phyloP scores from a whole-genome alignment of 106 monocot genomes.

The Phalaenopsis aphrodite region DNA sequence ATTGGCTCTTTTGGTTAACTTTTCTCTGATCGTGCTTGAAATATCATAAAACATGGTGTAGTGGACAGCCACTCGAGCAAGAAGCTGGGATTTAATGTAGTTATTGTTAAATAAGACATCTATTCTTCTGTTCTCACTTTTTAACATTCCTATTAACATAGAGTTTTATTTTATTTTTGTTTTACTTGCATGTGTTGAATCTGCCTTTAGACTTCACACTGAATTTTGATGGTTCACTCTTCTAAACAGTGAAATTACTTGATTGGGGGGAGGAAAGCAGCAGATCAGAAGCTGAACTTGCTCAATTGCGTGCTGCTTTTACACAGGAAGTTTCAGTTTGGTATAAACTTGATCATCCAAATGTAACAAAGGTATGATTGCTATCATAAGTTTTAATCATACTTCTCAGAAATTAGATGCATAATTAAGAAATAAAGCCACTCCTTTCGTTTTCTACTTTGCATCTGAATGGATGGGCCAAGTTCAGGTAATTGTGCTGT shows the following conservation, averaged over 20 bases:
- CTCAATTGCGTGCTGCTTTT: conserved; percentile 29
- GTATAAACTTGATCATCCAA: conserved; percentile 58
- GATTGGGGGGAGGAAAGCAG: conserved; percentile 57
- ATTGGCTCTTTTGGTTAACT: no score
- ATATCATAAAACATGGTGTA: no score
- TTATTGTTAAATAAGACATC: no score
- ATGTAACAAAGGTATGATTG: conserved; percentile 39
- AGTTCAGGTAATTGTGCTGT: neutral
- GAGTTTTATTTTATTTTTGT: neutral
- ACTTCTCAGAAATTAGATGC: neutral
- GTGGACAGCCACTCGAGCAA: no score
- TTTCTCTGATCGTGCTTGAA: no score
- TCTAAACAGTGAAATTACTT: conserved; percentile 44
- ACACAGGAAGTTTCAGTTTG: conserved; percentile 45
- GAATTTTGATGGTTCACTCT: neutral
- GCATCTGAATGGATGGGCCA: neutral
- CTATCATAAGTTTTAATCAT: neutral
- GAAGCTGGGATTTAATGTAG: no score
- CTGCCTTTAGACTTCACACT: neutral
- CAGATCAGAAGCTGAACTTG: conserved; percentile 40
- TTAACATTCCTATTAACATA: no score
- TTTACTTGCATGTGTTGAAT: neutral
- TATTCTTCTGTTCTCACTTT: no score
- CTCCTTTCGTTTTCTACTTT: neutral
- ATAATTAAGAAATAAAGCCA: neutral